These are phyloP conservation scores for Pinus taeda DNA, from an alignment of 75 land plant genomes.

Conservation along the genomic window DNA sequence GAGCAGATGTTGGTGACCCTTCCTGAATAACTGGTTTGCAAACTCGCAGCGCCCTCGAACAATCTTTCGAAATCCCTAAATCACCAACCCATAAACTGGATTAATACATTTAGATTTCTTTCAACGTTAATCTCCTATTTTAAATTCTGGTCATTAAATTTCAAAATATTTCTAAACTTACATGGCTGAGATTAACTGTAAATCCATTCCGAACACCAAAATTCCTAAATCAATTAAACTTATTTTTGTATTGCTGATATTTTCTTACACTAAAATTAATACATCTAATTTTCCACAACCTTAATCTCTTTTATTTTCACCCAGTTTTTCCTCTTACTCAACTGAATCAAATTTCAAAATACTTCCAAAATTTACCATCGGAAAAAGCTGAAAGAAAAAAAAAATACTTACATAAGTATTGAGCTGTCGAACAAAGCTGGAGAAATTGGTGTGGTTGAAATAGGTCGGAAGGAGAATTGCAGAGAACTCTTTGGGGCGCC, in stretches of 20 bases:
- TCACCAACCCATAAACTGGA: not conserved
- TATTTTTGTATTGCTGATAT: no score
- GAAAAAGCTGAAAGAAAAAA: not conserved
- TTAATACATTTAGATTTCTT: not conserved
- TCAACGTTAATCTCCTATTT: not conserved
- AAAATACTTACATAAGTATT: conserved; percentile 75
- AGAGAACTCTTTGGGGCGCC: conserved; percentile 68
- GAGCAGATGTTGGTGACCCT: conserved; percentile 74
- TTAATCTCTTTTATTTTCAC: no score
- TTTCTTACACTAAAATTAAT: no score
- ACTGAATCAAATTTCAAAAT: no score
- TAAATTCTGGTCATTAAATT: not conserved
- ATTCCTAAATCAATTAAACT: no score
- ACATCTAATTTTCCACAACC: no score
- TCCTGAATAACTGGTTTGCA: conserved; percentile 82
- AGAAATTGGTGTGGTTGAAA: conserved; percentile 76
- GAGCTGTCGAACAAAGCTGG: conserved; percentile 89
- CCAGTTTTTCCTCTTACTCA: no score
- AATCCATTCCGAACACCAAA: no score
- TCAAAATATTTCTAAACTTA: not conserved
- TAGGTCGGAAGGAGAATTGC: conserved; percentile 58
- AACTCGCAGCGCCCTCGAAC: conserved; percentile 94
- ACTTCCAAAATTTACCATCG: no score
- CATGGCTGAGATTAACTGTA: no score
- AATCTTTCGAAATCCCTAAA: conserved; percentile 88